Base-by-base conservation (phyloP, 345 rosid species). In the Hevea brasiliensis region DNA sequence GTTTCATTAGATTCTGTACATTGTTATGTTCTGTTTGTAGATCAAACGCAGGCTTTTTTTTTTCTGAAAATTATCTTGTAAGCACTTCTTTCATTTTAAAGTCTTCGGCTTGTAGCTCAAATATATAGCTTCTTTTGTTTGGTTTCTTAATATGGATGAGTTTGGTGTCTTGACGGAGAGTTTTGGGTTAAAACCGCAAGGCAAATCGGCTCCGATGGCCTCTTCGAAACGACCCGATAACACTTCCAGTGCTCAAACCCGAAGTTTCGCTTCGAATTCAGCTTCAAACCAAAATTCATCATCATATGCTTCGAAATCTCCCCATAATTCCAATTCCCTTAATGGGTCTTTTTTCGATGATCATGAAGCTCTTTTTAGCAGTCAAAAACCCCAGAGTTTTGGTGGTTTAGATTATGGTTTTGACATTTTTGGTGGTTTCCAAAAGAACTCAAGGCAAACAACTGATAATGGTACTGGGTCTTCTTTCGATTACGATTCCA, bases 141-240 rank as follows among this genome's bases (percentile, higher is more conserved):
- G 1, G 42, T 27, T 69, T 10, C 18, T 42, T 6, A 24, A 8
- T 0, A 89, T 94, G 98, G 98, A 94, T 60, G 90, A 88, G 67
- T 94, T 94, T 67, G 92, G 94, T 61, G 91, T 87, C 27, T 82
- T 92, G 21, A 94, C 98, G 67, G 91, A 92, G 86, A 85, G 88
- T 21, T 90, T 77, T 53, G 97, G 98, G 69, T 71, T 94, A 20
- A 94, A 92, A 67, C 89, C 92, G 3, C 98, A 90, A 76, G 96
- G 96, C 1, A 92, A 90, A 85, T 87, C 98, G 47, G 88, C 94
- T 79, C 97, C 98, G 0, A 92, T 92, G 95, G 88, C 94, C 8
- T 84, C 86, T 24, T 80, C 89, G 1, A 94, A 86, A 72, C 86
- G 83, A 11, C 51, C 90, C 74, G 59, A 68, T 54, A 57, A 60